A percentile compares a stretch with the other conserved stretches of the same genome.
Evolutionary conservation across 1,284 basidiomycete genomes (phyloP).

Genomic region (Tetrapyrgos nigripes): DNA sequence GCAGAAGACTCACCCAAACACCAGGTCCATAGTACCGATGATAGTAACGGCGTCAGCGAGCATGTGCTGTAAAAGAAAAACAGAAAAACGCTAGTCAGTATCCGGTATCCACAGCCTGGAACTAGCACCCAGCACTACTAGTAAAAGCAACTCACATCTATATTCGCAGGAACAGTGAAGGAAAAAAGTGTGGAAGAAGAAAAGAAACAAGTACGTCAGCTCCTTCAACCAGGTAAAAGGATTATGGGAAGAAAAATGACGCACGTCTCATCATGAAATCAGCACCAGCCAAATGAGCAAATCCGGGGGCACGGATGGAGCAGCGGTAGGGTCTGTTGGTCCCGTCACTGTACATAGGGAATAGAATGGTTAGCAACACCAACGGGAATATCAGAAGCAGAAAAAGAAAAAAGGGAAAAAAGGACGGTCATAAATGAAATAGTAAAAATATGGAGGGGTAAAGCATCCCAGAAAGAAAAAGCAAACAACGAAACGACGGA

Average conservation of each 20-base stretch:
- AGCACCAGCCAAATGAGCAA: constrained; percentile 90
- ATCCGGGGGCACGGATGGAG: constrained; percentile 93
- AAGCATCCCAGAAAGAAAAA: no score
- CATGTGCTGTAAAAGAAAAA: constrained; percentile 67
- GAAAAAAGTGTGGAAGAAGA: no score
- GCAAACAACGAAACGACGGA: no score
- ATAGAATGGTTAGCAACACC: constrained; percentile 4
- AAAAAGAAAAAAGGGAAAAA: constrained; percentile 6
- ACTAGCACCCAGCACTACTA: no score
- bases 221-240: no score
- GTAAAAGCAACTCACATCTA: constrained; percentile 14
- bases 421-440: background rate
- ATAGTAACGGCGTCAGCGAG: constrained; percentile 92
- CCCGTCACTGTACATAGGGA: constrained; percentile 66
- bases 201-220: no score
- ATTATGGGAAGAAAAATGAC: constrained; percentile 41
- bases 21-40: constrained; percentile 92
- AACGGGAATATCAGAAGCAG: background rate
- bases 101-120: no score
- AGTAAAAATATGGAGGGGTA: no score
- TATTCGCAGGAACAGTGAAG: constrained; percentile 12
- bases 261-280: constrained; percentile 95
- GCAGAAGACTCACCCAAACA: constrained; percentile 73
- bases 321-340: constrained; percentile 93
- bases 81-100: constrained; percentile 35